phyloP scores from a whole-genome alignment of 148 eudicot species.

The Agrostemma githago region DNA sequence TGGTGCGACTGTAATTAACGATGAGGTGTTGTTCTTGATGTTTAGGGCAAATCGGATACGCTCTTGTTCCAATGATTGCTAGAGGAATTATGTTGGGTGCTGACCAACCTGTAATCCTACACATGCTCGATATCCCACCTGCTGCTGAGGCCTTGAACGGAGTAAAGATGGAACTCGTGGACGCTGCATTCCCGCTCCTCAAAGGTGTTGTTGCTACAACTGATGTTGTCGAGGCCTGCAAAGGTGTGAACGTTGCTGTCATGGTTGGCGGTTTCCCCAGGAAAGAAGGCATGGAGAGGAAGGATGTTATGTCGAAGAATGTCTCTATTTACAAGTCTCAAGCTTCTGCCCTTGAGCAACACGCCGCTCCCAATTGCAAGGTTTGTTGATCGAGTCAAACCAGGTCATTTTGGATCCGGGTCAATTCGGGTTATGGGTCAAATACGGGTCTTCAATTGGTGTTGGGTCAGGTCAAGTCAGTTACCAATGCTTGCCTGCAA shows the following conservation, averaged over 20 bases:
- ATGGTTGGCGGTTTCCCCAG: slow-evolving; percentile 99
- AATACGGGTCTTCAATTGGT: no score
- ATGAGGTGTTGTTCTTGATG: slow-evolving; percentile 9
- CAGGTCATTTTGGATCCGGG: no score
- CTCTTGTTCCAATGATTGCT: slow-evolving; percentile 91
- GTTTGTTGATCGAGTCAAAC: slow-evolving; percentile 19
- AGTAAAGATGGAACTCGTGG: slow-evolving; percentile 87
- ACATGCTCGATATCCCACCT: slow-evolving; percentile 90
- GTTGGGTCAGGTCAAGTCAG: no score
- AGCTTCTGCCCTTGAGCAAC: slow-evolving; percentile 92
- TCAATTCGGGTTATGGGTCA: no score
- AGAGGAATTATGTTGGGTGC: slow-evolving; percentile 85
- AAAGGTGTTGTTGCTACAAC: slow-evolving; percentile 96
- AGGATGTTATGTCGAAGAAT: slow-evolving; percentile 93
- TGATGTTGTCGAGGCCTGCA: slow-evolving; percentile 88
- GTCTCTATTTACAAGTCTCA: slow-evolving; percentile 90
- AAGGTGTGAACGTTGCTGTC: slow-evolving; percentile 78
- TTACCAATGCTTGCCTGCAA: neutral
- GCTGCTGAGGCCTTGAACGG: slow-evolving; percentile 94
- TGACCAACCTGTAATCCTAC: slow-evolving; percentile 87
- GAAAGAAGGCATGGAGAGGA: slow-evolving; percentile 97
- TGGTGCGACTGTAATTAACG: slow-evolving; percentile 5
- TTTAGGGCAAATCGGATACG: slow-evolving; percentile 86
- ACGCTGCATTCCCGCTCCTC: slow-evolving; percentile 95
- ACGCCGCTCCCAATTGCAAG: slow-evolving; percentile 99